phyloP scores from a whole-genome alignment of 805 yeast genomes.

The baker's yeast (Saccharomyces cerevisiae) region DNA sequence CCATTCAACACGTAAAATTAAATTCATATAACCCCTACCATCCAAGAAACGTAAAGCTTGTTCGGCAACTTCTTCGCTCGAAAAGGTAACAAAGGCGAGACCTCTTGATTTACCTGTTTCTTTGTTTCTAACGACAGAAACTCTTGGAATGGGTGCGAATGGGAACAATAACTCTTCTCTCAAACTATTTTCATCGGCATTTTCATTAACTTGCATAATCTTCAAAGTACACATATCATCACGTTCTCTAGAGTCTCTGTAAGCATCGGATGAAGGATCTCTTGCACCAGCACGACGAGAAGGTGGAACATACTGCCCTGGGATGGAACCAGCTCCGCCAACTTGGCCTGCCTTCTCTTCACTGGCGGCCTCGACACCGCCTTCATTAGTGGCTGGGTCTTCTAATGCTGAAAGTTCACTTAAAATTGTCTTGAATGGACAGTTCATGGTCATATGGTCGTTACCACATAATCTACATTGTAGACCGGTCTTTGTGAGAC shows the following conservation, averaged over 20 bases:
- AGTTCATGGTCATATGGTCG: conserved; percentile 83
- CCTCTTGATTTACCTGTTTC: conserved; percentile 94
- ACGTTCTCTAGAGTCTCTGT: conserved; percentile 46
- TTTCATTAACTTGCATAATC: conserved; percentile 82
- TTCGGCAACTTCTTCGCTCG: conserved; percentile 60
- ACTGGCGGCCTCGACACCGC: conserved; percentile 23
- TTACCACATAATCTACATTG: conserved; percentile 91
- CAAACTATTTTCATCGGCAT: conserved; percentile 73
- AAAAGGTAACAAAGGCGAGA: conserved; percentile 85
- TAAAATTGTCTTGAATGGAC: conserved; percentile 91
- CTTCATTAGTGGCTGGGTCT: conserved; percentile 30
- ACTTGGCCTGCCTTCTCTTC: conserved; percentile 28
- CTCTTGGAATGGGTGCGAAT: conserved; percentile 64
- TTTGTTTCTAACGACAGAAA: conserved; percentile 78
- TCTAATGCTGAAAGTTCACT: conserved; percentile 40
- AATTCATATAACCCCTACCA: conserved; percentile 87
- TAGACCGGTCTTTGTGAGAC: conserved; percentile 40
- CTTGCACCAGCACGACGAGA: conserved; percentile 38
- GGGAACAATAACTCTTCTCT: conserved; percentile 60
- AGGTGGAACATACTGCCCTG: conserved; percentile 52
- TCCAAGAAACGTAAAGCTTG: conserved; percentile 66
- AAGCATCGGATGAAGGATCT: conserved; percentile 36
- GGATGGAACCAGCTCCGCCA: conserved; percentile 30
- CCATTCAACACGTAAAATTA: conserved; percentile 66
- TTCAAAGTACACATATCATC: conserved; percentile 84